Evolutionary conservation across 2,329 filamentous ascomycete species (phyloP), one percentile per base, ranked within the genome.

Genomic region (Cercospora sesami): DNA sequence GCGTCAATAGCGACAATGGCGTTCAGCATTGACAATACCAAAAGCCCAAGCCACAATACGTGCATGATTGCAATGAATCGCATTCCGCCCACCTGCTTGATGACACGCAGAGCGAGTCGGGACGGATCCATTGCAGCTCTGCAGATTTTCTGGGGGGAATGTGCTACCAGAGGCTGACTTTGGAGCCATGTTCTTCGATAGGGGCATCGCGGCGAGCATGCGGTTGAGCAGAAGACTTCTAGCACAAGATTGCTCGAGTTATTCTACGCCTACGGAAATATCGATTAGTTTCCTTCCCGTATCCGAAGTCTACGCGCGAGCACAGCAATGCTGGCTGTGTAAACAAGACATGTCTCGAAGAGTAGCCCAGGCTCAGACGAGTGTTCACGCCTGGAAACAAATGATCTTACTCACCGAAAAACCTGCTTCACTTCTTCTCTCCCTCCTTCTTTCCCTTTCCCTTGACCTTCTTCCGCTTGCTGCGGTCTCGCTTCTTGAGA

Each of bases 401-500:
- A 42, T 18, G 21, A 26, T 36, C 3, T 16, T 3, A 60, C 45
- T 51, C 45, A 51, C 45, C 45, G 21, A 14, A 21, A 0, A 14
- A 21, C 45, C 14, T 23, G 18, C 16, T 53, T 67, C 67, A 69
- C 62, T 75, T 74, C 67, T 68, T 69, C 63, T 72, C 70, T 57
- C 70, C 66, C 45, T 69, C 68, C 74, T 83, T 85, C 79, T 85
- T 89, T 82, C 90, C 92, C 71, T 91, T 92, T 79, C 91, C 91
- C 74, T 91, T 89, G 78, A 91, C 92, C 83, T 87, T 87, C 82
- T 91, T 91, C 73, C 90, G 89, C 85, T 92, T 94, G 80, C 91
- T 96, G 77, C 93, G 87, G 81, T 98, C 94, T 73, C 95, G 86
- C 78, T 96, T 97, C 87, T 97, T 98, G 81, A 99, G 78, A 7